Evolutionary conservation across 1,284 basidiomycete genomes (phyloP).

Genomic region (Naganishia albida): DNA sequence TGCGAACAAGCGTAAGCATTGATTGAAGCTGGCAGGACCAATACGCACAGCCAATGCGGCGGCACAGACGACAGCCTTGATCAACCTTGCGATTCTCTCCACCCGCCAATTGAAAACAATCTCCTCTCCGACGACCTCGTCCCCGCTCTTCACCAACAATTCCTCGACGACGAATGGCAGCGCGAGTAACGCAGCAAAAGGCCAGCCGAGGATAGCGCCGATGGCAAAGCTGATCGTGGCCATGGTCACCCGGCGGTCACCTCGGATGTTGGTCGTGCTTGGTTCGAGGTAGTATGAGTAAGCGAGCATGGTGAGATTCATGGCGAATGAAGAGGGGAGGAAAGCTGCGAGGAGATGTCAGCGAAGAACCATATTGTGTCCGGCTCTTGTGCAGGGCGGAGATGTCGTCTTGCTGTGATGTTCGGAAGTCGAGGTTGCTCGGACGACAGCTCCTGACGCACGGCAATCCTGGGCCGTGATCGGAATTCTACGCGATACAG

Average conservation of each 20-base stretch:
- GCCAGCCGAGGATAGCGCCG: conserved; percentile 93
- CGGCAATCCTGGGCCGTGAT: no score
- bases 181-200: conserved; percentile 82
- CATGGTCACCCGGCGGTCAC: conserved; percentile 58
- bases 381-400: no score
- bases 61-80: conserved; percentile 60
- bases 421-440: no score
- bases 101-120: conserved; percentile 61
- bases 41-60: conserved; percentile 67
- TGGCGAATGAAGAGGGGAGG: conserved; percentile 89
- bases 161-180: conserved; percentile 91
- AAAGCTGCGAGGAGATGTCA: conserved; percentile 63
- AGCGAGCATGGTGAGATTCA: conserved; percentile 85
- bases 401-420: no score
- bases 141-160: conserved; percentile 73
- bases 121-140: conserved; percentile 61
- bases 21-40: background rate
- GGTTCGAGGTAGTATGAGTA: conserved; percentile 75
- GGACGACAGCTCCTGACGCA: no score
- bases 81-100: conserved; percentile 65
- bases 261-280: conserved; percentile 60
- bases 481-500: no score
- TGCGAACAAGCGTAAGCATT: conserved; percentile 46
- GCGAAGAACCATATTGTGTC: no score
- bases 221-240: conserved; percentile 74